Evolutionary conservation across 78 protist species (phyloP).

Genomic region (Emiliania huxleyi): DNA sequence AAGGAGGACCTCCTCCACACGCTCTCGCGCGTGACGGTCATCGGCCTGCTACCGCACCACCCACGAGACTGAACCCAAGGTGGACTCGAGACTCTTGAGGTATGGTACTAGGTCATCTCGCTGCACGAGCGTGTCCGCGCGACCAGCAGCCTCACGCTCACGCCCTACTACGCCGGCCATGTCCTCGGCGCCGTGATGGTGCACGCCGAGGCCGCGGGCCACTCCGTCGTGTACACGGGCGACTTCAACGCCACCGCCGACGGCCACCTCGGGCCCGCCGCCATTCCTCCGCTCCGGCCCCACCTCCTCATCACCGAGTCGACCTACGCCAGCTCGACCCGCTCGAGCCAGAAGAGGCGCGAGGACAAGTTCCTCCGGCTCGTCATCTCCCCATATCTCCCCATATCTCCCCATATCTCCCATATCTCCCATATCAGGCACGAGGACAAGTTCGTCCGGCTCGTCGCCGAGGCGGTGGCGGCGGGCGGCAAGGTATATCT

Average conservation of each 20-base stretch:
- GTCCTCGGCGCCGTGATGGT: constrained; percentile 98
- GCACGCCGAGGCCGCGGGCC: not conserved
- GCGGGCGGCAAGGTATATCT: constrained; percentile 74
- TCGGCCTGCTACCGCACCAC: no score
- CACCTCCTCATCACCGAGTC: constrained; percentile 94
- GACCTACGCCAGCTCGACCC: constrained; percentile 90
- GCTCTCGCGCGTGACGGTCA: constrained; percentile 74
- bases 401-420: no score
- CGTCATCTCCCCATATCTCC: no score
- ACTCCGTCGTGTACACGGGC: constrained; percentile 93
- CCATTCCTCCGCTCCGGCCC: constrained; percentile 33
- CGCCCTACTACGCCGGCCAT: constrained; percentile 94
- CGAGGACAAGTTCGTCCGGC: not conserved
- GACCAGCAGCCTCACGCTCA: constrained; percentile 79
- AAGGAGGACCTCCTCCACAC: constrained; percentile 73
- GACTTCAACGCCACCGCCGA: constrained; percentile 99
- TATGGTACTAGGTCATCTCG: no score
- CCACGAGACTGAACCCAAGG: no score
- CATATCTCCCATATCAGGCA: no score
- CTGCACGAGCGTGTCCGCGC: constrained; percentile 79
- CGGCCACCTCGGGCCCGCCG: constrained; percentile 82
- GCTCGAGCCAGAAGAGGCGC: not conserved
- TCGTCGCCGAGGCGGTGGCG: constrained; percentile 52
- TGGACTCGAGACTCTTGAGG: no score
- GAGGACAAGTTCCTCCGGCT: not conserved